Percentiles rank a stretch among this genome's conserved stretches.
phyloP scores from a whole-genome alignment of 169 alveolate species.

The Eimeria maxima region DNA sequence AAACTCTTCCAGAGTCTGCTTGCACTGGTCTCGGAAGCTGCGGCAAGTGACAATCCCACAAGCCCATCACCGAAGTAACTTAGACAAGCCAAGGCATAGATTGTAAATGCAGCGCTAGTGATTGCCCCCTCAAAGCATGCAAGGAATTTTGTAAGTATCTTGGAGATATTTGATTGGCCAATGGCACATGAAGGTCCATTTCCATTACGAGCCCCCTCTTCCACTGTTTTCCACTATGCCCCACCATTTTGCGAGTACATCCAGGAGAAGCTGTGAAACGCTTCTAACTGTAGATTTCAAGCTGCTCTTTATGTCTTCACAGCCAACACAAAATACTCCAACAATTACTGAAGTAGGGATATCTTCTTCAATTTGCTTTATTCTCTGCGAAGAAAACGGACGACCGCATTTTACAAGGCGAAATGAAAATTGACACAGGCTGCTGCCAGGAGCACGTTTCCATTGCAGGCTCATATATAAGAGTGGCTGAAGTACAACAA shows the following conservation, averaged over 20 bases:
- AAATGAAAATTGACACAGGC: not conserved
- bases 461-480: not conserved
- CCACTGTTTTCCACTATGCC: not conserved
- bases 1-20: constrained; percentile 90
- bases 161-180: not conserved
- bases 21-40: constrained; percentile 92
- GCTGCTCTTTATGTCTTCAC: constrained; percentile 92
- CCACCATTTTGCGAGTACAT: constrained; percentile 77
- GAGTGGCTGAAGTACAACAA: not conserved
- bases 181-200: not conserved
- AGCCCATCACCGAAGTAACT: not conserved
- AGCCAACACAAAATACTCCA: constrained; percentile 93
- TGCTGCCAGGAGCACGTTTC: not conserved
- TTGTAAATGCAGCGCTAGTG: not conserved
- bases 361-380: constrained; percentile 88
- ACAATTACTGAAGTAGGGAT: constrained; percentile 92
- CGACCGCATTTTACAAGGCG: not conserved
- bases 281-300: constrained; percentile 85
- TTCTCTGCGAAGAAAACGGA: constrained; percentile 80
- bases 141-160: not conserved
- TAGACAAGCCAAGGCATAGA: not conserved
- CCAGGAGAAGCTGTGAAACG: constrained; percentile 73
- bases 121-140: not conserved
- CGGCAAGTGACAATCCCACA: not conserved
- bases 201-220: no score